These are phyloP conservation scores for Penicillium waksmanii DNA, from an alignment of 495 filamentous ascomycete species.

Conservation along the genomic window DNA sequence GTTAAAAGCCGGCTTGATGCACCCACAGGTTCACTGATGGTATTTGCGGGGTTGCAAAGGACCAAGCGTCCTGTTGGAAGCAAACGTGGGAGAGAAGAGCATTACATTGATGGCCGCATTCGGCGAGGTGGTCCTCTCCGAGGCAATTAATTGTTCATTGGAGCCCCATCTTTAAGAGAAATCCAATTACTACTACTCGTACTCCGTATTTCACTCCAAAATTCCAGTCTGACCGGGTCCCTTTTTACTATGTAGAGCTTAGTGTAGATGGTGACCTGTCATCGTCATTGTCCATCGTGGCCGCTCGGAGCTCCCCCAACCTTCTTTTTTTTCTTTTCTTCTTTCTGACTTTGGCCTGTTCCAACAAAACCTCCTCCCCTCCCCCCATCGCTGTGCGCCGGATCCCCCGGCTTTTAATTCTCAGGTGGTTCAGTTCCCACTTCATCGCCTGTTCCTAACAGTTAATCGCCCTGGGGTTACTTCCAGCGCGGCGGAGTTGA, in stretches of 20 bases:
- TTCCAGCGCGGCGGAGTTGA: not conserved
- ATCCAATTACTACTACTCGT: too few relatives aligned
- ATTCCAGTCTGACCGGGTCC: slow-evolving; percentile 4
- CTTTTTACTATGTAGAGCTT: not conserved
- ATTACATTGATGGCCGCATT: slow-evolving; percentile 10
- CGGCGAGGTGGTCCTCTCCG: slow-evolving; percentile 9
- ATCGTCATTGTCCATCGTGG: slow-evolving; percentile 8
- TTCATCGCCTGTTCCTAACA: slow-evolving; percentile 8
- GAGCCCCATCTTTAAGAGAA: slow-evolving; percentile 5
- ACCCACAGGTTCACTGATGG: slow-evolving; percentile 9
- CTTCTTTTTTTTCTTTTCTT: slow-evolving; percentile 4
- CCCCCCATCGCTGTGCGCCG: not conserved
- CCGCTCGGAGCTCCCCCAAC: slow-evolving; percentile 13
- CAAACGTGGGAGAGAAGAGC: not conserved
- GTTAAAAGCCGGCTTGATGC: slow-evolving; percentile 8
- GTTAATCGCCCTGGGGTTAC: not conserved
- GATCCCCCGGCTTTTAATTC: not conserved
- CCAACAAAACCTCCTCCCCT: not conserved
- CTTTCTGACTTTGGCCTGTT: not conserved
- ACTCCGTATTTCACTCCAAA: not conserved
- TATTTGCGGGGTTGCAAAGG: slow-evolving; percentile 25
- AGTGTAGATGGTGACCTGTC: not conserved
- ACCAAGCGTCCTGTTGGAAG: slow-evolving; percentile 22
- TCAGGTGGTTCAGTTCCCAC: not conserved
- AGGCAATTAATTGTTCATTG: slow-evolving; percentile 15